These are phyloP conservation scores for Erythrophleum fordii DNA, from an alignment of 306 rosid species.

Conservation along the genomic window DNA sequence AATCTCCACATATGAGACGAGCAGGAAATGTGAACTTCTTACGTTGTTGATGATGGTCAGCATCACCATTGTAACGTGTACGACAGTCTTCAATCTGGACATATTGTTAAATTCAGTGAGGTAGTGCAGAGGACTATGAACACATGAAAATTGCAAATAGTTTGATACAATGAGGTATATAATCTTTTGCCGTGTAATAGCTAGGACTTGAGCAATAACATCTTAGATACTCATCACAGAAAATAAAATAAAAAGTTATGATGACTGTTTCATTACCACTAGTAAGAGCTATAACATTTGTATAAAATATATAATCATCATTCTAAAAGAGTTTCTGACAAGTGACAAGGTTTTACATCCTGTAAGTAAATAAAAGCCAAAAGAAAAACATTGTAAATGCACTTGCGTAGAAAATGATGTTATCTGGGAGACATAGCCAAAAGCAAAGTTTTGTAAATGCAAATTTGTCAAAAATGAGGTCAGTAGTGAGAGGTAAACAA, in stretches of 20 bases:
- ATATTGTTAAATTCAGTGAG: conserved; percentile 35
- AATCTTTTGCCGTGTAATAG: conserved; percentile 23
- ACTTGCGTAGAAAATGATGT: conserved; percentile 15
- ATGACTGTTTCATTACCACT: conserved; percentile 8
- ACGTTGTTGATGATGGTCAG: conserved; percentile 92
- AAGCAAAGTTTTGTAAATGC: neutral
- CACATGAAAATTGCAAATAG: conserved; percentile 25
- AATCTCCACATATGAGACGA: conserved; percentile 92
- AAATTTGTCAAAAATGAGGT: neutral
- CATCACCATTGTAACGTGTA: conserved; percentile 95
- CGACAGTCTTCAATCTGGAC: conserved; percentile 95
- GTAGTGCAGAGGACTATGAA: conserved; percentile 30
- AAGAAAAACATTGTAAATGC: neutral
- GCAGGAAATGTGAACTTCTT: conserved; percentile 95
- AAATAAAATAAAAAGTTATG: conserved; percentile 16
- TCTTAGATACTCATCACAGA: conserved; percentile 14
- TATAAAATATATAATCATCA: too few species aligned
- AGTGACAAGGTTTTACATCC: neutral
- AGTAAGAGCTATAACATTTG: neutral
- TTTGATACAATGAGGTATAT: conserved; percentile 35
- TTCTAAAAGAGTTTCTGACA: neutral
- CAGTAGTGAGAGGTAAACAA: neutral
- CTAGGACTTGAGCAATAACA: conserved; percentile 32
- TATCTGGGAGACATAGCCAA: neutral
- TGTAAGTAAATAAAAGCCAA: neutral